Evolutionary conservation across 192 early-diverging fungal genomes (phyloP).

Genomic region (Umbelopsis sp.): DNA sequence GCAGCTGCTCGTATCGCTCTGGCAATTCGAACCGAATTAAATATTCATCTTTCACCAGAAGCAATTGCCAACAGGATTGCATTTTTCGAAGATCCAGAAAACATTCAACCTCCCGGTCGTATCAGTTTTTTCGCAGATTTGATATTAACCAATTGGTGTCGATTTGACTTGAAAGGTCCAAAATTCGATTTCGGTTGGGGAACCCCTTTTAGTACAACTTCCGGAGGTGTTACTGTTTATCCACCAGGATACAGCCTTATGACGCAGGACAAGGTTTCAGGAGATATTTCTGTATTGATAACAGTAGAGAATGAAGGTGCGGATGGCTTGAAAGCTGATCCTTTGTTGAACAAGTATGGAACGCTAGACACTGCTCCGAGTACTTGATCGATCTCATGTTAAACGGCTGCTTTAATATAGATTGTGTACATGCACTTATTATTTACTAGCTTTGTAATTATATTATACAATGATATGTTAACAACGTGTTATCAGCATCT

Average conservation of each 20-base stretch:
- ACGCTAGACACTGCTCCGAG: slow-evolving; percentile 9
- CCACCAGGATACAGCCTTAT: slow-evolving; percentile 39
- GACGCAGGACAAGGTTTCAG: slow-evolving; percentile 35
- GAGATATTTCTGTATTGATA: slow-evolving; percentile 32
- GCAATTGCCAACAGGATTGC: slow-evolving; percentile 37
- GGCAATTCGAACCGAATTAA: slow-evolving; percentile 26
- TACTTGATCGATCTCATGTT: background rate
- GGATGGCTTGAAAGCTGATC: slow-evolving; percentile 25
- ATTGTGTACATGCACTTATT: too few species aligned
- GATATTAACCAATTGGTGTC: slow-evolving; percentile 42
- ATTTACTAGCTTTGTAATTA: too few species aligned
- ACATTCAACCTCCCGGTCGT: slow-evolving; percentile 33
- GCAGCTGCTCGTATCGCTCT: slow-evolving; percentile 35
- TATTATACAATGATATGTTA: too few species aligned
- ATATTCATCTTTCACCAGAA: slow-evolving; percentile 31
- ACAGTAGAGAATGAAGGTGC: slow-evolving; percentile 32
- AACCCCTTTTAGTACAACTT: slow-evolving; percentile 30
- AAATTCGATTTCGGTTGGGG: slow-evolving; percentile 42
- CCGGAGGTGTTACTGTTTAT: slow-evolving; percentile 23
- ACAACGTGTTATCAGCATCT: too few species aligned
- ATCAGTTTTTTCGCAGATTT: slow-evolving; percentile 33
- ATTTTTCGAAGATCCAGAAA: slow-evolving; percentile 35
- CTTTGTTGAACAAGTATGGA: slow-evolving; percentile 36
- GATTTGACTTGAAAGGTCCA: slow-evolving; percentile 39
- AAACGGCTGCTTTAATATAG: background rate